Conservation (phyloP, 306 rosid genomes). For the Medicago arabica region DNA sequence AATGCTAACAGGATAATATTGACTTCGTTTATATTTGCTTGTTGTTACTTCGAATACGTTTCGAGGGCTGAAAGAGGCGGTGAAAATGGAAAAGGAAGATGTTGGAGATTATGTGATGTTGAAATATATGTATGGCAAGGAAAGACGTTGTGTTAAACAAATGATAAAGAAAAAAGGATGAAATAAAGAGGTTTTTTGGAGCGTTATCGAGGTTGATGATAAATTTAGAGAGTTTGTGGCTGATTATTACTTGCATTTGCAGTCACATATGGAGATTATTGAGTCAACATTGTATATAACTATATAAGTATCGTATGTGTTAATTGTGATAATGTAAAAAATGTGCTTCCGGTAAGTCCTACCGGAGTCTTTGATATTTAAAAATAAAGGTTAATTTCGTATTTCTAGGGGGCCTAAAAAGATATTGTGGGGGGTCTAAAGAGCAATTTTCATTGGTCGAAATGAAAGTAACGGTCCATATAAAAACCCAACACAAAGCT, state of each 20-base stretch:
- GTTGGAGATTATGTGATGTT: slow-evolving; percentile 51
- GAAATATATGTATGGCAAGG: slow-evolving; percentile 68
- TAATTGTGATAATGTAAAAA: no score
- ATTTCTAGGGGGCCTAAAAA: no score
- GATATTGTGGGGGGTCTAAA: no score
- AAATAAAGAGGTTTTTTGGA: slow-evolving; percentile 66
- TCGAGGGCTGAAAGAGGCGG: background rate
- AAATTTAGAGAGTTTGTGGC: slow-evolving; percentile 62
- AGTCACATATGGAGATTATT: slow-evolving; percentile 41
- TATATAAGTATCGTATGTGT: no score
- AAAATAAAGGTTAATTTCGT: no score
- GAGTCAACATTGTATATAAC: slow-evolving; percentile 44
- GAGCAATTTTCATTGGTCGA: background rate
- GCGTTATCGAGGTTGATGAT: slow-evolving; percentile 67
- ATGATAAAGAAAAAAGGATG: slow-evolving; percentile 60
- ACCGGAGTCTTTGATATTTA: no score
- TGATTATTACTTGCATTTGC: slow-evolving; percentile 47
- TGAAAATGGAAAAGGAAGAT: background rate
- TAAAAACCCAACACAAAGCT: slow-evolving; percentile 4
- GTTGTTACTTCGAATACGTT: no score
- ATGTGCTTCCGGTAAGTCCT: no score
- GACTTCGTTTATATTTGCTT: no score
- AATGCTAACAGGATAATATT: no score
- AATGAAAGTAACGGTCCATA: slow-evolving; percentile 22
- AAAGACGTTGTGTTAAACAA: slow-evolving; percentile 62